Conservation (phyloP, 1,284 basidiomycete genomes). For the Rhodotorula sp. region DNA sequence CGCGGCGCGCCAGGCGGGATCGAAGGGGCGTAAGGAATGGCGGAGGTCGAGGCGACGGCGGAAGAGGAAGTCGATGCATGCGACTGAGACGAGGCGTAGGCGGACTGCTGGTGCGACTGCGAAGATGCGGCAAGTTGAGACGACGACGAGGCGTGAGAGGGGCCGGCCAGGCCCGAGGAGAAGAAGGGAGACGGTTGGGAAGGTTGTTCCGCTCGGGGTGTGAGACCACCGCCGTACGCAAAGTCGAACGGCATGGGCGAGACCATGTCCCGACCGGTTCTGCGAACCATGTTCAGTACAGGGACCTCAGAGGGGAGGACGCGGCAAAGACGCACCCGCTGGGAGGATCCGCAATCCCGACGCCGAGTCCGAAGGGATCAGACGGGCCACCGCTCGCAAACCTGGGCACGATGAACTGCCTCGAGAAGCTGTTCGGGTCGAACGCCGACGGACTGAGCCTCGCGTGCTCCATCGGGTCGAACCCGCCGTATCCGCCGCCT, state of each 20-base stretch:
- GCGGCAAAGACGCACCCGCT: slow-evolving; percentile 10
- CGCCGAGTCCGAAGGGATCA: slow-evolving; percentile 32
- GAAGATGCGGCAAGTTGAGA: background rate
- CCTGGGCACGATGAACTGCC: slow-evolving; percentile 36
- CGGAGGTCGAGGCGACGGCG: slow-evolving; percentile 20
- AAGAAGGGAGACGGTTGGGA: slow-evolving; percentile 11
- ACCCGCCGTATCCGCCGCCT: slow-evolving; percentile 8
- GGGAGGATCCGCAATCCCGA: slow-evolving; percentile 27
- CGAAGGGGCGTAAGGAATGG: background rate
- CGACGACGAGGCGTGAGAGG: background rate
- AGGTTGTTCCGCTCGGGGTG: slow-evolving; percentile 2
- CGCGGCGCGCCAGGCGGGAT: background rate
- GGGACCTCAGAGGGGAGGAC: background rate
- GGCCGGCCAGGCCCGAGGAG: background rate
- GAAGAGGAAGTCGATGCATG: slow-evolving; percentile 3
- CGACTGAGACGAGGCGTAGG: background rate
- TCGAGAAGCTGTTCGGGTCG: slow-evolving; percentile 29
- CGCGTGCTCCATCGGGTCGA: slow-evolving; percentile 35
- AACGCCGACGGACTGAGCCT: slow-evolving; percentile 34
- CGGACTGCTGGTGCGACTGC: background rate
- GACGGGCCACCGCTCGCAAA: slow-evolving; percentile 34
- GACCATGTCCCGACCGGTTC: background rate
- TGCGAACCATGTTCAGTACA: background rate
- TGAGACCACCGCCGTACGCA: background rate
- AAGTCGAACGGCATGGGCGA: slow-evolving; percentile 21